These are phyloP conservation scores for Scleroderma bovista DNA, from an alignment of 768 basidiomycete genomes.

Conservation along the genomic window DNA sequence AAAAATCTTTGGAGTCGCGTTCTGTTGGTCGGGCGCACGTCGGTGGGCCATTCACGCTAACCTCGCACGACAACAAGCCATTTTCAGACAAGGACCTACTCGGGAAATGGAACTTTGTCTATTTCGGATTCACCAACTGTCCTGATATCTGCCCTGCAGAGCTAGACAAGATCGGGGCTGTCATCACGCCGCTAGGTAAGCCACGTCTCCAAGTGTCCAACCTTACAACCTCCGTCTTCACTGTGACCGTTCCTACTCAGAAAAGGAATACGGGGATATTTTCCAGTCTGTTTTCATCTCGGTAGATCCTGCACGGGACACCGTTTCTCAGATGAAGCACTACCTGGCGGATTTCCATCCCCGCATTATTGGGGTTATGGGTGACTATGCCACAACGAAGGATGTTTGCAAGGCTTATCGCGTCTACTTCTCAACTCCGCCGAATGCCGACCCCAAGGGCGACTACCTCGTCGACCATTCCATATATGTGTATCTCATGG, in stretches of 20 bases:
- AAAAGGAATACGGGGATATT: slow-evolving; percentile 60
- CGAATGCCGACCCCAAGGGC: slow-evolving; percentile 76
- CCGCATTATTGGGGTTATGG: slow-evolving; percentile 81
- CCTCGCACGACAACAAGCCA: slow-evolving; percentile 53
- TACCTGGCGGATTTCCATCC: slow-evolving; percentile 89
- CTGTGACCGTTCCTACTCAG: slow-evolving; percentile 38
- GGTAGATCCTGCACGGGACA: slow-evolving; percentile 93
- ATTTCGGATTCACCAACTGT: slow-evolving; percentile 99
- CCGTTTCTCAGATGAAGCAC: slow-evolving; percentile 48
- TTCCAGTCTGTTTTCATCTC: slow-evolving; percentile 93
- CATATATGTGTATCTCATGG: slow-evolving; percentile 98
- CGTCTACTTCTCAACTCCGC: slow-evolving; percentile 97
- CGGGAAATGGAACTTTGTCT: slow-evolving; percentile 87
- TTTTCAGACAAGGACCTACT: slow-evolving; percentile 83
- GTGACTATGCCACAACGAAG: slow-evolving; percentile 81
- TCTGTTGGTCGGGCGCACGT: slow-evolving; percentile 82
- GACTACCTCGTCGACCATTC: slow-evolving; percentile 98
- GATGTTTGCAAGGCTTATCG: slow-evolving; percentile 91
- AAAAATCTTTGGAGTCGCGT: slow-evolving; percentile 66
- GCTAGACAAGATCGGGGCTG: slow-evolving; percentile 86
- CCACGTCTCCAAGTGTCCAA: not conserved
- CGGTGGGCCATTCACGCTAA: slow-evolving; percentile 85
- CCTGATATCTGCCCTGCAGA: slow-evolving; percentile 99
- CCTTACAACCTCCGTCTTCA: not conserved
- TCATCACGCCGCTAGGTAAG: slow-evolving; percentile 71